Conservation (phyloP, 2,329 filamentous ascomycete genomes). For the Aureobasidium vineae region DNA sequence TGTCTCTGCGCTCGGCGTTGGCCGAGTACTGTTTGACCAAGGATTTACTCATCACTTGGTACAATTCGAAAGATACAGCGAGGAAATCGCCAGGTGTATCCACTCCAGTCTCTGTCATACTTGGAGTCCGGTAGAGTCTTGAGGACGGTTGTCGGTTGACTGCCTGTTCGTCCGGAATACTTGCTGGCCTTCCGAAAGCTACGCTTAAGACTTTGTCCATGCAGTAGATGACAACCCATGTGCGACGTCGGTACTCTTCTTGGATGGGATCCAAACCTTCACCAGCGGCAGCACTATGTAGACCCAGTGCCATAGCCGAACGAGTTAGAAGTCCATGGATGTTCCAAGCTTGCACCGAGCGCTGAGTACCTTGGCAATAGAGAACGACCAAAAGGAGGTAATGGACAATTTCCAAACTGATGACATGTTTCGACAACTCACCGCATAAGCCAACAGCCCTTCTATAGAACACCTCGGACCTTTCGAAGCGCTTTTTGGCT, state of each 20-base stretch:
- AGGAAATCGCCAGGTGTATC: not conserved
- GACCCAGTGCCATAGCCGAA: slow-evolving; percentile 51
- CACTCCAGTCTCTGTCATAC: not conserved
- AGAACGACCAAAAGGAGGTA: slow-evolving; percentile 51
- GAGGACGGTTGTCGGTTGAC: not conserved
- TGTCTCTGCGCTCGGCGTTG: slow-evolving; percentile 40
- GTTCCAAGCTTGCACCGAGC: slow-evolving; percentile 55
- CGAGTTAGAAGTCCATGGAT: slow-evolving; percentile 48
- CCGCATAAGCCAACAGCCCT: slow-evolving; percentile 48
- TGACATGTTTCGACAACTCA: slow-evolving; percentile 27
- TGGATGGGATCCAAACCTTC: slow-evolving; percentile 42
- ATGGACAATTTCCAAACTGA: slow-evolving; percentile 41
- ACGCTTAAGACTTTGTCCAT: slow-evolving; percentile 50
- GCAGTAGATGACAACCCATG: slow-evolving; percentile 46
- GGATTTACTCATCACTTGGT: not conserved
- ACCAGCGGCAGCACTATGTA: slow-evolving; percentile 48
- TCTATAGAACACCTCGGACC: slow-evolving; percentile 49
- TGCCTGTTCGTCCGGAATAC: slow-evolving; percentile 44
- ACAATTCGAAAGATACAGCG: not conserved
- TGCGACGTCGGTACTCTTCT: slow-evolving; percentile 52
- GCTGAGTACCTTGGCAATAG: slow-evolving; percentile 56
- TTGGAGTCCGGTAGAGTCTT: not conserved
- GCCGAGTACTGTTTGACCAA: slow-evolving; percentile 33
- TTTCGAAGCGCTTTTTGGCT: slow-evolving; percentile 40
- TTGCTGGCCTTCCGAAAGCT: slow-evolving; percentile 52